Evolutionary conservation across 352 stramenopile species (phyloP).

Genomic region (Phytophthora rubi): DNA sequence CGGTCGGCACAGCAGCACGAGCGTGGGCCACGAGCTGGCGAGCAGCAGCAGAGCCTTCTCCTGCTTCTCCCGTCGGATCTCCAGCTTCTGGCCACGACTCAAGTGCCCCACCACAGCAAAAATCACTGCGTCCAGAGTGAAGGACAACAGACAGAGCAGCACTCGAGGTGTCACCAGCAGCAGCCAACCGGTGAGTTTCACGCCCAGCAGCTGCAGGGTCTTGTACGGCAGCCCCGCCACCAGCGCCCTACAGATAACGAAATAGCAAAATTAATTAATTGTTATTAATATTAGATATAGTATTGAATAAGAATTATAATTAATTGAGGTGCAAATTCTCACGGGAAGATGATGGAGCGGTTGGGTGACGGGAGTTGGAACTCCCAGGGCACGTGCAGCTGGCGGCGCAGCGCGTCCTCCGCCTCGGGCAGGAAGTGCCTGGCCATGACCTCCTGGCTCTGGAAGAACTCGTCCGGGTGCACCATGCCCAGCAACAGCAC

Average conservation of each 20-base stretch:
- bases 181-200: slow-evolving; percentile 45
- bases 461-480: slow-evolving; percentile 89
- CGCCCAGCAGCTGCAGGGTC: slow-evolving; percentile 43
- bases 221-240: slow-evolving; percentile 61
- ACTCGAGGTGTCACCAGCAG: slow-evolving; percentile 67
- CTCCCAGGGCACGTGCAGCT: slow-evolving; percentile 79
- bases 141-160: slow-evolving; percentile 66
- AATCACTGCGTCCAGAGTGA: slow-evolving; percentile 58
- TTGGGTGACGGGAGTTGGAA: slow-evolving; percentile 67
- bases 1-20: slow-evolving; percentile 72
- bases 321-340: slow-evolving; percentile 2
- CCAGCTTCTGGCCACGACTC: slow-evolving; percentile 21
- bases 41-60: slow-evolving; percentile 50
- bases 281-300: background rate
- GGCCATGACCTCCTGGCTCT: slow-evolving; percentile 87
- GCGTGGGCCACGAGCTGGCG: slow-evolving; percentile 72
- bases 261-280: slow-evolving; percentile 20
- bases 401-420: slow-evolving; percentile 22
- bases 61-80: slow-evolving; percentile 33
- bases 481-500: slow-evolving; percentile 63
- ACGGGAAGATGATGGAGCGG: slow-evolving; percentile 82
- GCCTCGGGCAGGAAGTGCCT: slow-evolving; percentile 44
- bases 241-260: slow-evolving; percentile 43
- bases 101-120: slow-evolving; percentile 48
- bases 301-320: too few relatives aligned